Base-by-base conservation (phyloP, 129 eudicot genomes). In the Escallonia rubra region DNA sequence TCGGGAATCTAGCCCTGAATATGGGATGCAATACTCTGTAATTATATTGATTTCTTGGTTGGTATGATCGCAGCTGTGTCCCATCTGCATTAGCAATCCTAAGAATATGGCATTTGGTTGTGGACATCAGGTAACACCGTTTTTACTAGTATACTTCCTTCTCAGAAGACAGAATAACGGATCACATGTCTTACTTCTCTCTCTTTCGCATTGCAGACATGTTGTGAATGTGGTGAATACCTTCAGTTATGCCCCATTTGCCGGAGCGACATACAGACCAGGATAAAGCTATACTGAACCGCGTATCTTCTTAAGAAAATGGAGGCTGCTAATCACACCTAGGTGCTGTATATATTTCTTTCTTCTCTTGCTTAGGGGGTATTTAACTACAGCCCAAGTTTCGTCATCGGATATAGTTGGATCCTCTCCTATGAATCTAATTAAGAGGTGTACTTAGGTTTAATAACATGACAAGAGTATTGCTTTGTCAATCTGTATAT, bases 101-200 rank as follows among this genome's bases (percentile, higher is more conserved):
- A 88, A 80, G 75, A 76, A 91, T 71, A 88, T 91, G 96, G 98
- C 98, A 8, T 88, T 91, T 46, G 95, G 91, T 61, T 92, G 98
- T 60, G 98, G 98, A 45, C 98, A 92, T 63, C 98, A 86, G 98
- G 98, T 92, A 78, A 14, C 50, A 41, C 10, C 34, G 5, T 62
- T 38, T 23, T 6, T 43, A 39, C 50, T 45, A 49, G 1, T 43
- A 2, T 1, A 46, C 46, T 6, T 8, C 4, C 14, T 3, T 58
- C 57, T 45, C 50, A 10, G n/a, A 58, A 41, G 38, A 46, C 57
- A 43, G 4, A 38, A 11, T 3, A 3, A 50, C 2, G 40, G 66
- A 43, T 6, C 43, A 48, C 63, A 67, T 73, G 10, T 6, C 41
- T n/a, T n/a, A 41, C 4, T 12, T 66, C 42, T 4, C 45, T 48